Conservation (phyloP, 768 basidiomycete species). For the Termitomyces sp. region DNA sequence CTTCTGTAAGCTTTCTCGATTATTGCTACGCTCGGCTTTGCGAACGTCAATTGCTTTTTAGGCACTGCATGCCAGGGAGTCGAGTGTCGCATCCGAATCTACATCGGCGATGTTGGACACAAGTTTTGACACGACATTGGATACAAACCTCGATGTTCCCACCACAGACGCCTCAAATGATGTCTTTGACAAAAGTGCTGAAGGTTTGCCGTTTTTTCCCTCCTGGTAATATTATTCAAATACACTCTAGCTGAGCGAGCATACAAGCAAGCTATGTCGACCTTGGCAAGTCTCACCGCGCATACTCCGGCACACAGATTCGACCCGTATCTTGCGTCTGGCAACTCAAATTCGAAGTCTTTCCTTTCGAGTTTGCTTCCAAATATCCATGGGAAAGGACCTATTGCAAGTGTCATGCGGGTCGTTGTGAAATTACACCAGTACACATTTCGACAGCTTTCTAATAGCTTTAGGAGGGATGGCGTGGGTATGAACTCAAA, state of each 20-base stretch:
- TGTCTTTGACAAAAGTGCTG: constrained; percentile 39
- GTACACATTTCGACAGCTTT: constrained; percentile 42
- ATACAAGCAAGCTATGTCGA: constrained; percentile 69
- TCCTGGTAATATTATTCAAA: constrained; percentile 1
- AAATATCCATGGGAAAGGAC: constrained; percentile 71
- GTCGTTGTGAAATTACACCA: constrained; percentile 64
- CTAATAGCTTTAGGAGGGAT: constrained; percentile 35
- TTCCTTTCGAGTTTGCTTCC: constrained; percentile 65
- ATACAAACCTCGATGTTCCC: neutral
- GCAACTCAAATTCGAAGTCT: constrained; percentile 38
- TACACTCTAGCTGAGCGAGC: constrained; percentile 54
- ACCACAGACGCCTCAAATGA: constrained; percentile 18
- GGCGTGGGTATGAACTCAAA: constrained; percentile 34
- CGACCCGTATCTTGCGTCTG: constrained; percentile 43
- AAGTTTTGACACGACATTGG: neutral
- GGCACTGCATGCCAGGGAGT: neutral
- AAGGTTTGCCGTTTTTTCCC: constrained; percentile 34
- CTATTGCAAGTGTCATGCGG: constrained; percentile 63
- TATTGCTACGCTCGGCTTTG: neutral
- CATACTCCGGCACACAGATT: constrained; percentile 51
- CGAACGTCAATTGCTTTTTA: constrained; percentile 4
- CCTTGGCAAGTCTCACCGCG: constrained; percentile 60
- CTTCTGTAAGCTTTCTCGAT: constrained; percentile 20
- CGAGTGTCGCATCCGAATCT: constrained; percentile 5
- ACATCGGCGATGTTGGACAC: neutral